Percentiles rank a stretch among this genome's conserved stretches.
phyloP scores from a whole-genome alignment of 106 monocot genomes.

The Dendrobium officinale region DNA sequence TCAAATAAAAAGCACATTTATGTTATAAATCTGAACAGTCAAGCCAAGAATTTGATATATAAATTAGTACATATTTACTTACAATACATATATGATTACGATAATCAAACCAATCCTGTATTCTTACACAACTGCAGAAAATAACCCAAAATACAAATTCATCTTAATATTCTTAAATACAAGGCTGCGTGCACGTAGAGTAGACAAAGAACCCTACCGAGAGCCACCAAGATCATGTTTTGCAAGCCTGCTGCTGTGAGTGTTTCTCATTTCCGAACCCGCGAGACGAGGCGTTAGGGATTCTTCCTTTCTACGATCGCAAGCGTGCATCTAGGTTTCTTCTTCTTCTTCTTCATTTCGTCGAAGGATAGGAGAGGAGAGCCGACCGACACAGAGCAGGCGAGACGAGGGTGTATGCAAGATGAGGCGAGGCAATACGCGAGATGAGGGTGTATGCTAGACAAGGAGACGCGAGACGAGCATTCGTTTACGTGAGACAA shows the following conservation, averaged over 20 bases:
- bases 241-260: slow-evolving; percentile 31
- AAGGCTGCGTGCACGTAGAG: background rate
- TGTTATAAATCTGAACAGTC: slow-evolving; percentile 8
- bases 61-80: slow-evolving; percentile 52
- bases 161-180: slow-evolving; percentile 20
- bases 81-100: slow-evolving; percentile 99
- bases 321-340: too few species aligned
- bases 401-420: too few species aligned
- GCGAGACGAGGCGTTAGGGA: too few species aligned
- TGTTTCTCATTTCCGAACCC: too few species aligned
- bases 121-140: slow-evolving; percentile 97
- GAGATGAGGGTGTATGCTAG: too few species aligned
- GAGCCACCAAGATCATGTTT: slow-evolving; percentile 57
- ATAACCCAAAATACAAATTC: slow-evolving; percentile 33
- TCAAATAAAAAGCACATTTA: slow-evolving; percentile 22
- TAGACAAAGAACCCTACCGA: slow-evolving; percentile 44
- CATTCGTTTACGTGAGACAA: too few species aligned
- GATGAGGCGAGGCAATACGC: too few species aligned
- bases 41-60: slow-evolving; percentile 6
- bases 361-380: too few species aligned
- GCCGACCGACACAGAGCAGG: too few species aligned
- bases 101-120: slow-evolving; percentile 99
- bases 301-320: too few species aligned
- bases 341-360: too few species aligned
- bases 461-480: too few species aligned